Evolutionary conservation across 2,329 filamentous ascomycete species (phyloP).

Genomic region (Capronia americana): DNA sequence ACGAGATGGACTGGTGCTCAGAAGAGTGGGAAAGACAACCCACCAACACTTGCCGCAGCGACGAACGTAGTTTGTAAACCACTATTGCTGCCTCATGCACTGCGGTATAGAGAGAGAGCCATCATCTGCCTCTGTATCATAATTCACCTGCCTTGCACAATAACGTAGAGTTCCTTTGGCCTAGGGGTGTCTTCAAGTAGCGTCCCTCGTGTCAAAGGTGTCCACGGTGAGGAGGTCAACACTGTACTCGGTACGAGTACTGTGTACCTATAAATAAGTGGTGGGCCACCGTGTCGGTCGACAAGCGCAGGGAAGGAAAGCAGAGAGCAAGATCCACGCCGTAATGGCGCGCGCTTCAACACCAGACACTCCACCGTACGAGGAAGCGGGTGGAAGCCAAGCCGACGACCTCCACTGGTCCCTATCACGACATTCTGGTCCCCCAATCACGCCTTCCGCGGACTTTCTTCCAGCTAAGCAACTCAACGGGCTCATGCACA

Average conservation of each 20-base stretch:
- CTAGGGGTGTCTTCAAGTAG: too few relatives aligned
- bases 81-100: background rate
- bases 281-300: background rate
- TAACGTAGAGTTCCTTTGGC: background rate
- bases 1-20: background rate
- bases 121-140: too few relatives aligned
- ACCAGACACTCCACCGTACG: background rate
- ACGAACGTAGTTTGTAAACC: background rate
- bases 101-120: background rate
- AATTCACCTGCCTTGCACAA: background rate
- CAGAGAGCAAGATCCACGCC: too few relatives aligned
- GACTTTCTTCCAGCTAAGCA: constrained; percentile 12
- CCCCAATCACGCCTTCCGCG: constrained; percentile 14
- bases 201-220: too few relatives aligned
- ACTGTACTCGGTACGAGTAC: too few relatives aligned
- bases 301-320: too few relatives aligned
- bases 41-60: background rate
- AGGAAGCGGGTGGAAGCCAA: background rate
- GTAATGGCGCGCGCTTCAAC: background rate
- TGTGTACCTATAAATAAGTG: too few relatives aligned
- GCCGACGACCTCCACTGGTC: background rate
- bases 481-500: background rate
- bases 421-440: background rate
- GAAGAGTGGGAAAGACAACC: background rate
- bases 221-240: too few relatives aligned